phyloP scores from a whole-genome alignment of 2,329 filamentous ascomycete genomes.

The Colletotrichum horii region DNA sequence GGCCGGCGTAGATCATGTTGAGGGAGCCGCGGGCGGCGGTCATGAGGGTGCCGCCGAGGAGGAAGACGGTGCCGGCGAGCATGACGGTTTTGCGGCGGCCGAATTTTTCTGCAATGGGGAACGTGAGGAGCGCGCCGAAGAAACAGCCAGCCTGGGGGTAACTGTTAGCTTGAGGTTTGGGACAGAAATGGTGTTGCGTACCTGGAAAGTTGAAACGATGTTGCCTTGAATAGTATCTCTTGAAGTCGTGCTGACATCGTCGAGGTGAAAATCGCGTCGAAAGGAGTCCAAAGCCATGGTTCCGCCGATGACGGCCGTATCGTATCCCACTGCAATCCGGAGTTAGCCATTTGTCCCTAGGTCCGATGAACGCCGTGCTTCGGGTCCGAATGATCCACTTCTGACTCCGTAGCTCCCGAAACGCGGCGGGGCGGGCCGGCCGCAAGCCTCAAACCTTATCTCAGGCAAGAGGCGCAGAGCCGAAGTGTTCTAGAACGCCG shows the following conservation, averaged over 20 bases:
- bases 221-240: slow-evolving; percentile 41
- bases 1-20: slow-evolving; percentile 48
- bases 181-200: accelerated
- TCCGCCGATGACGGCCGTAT: slow-evolving; percentile 43
- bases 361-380: not conserved
- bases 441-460: not conserved
- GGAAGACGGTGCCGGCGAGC: slow-evolving; percentile 46
- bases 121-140: slow-evolving; percentile 43
- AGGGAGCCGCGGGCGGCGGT: slow-evolving; percentile 36
- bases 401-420: not conserved
- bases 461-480: not conserved
- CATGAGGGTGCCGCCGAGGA: slow-evolving; percentile 39
- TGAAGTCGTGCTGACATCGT: slow-evolving; percentile 24
- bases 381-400: not conserved
- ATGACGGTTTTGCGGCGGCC: slow-evolving; percentile 53
- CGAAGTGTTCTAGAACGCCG: not conserved
- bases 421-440: not conserved
- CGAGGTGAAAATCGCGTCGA: slow-evolving; percentile 38
- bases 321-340: slow-evolving; percentile 35
- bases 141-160: slow-evolving; percentile 44
- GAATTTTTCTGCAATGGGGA: slow-evolving; percentile 52
- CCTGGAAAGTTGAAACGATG: slow-evolving; percentile 23
- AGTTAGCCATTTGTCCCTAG: not conserved
- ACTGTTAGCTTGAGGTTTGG: not conserved
- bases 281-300: slow-evolving; percentile 43